Evolutionary conservation across 805 yeast species (phyloP), one percentile per base, ranked within the genome.

Genomic region (Candida coleopterorum): DNA sequence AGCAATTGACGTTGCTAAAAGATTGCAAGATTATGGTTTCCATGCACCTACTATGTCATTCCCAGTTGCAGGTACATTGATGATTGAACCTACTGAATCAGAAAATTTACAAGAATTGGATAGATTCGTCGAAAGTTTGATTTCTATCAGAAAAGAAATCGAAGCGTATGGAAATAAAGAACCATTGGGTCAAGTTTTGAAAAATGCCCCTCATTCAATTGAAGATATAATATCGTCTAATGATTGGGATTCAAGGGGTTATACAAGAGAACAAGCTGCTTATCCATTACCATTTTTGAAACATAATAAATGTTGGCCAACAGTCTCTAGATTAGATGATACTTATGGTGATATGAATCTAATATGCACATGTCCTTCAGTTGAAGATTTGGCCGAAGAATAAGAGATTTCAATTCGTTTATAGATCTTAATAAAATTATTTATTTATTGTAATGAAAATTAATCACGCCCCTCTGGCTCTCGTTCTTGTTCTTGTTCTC

Each of bases 31-130:
- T 64, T 93, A 90, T 58, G 96, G 97, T 0, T 93, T 93, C 78
- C 98, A 93, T 62, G 96, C 96, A 1, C 98, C 98, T 44, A 93
- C 98, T 18, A 81, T 93, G 85, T 93, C 97, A 2, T 93, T 93
- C 85, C 98, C 98, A 8, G 95, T 93, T 35, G 90, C 97, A 4
- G 95, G 95, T 44, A 93, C 98, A 2, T 73, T 93, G 50, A 93
- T 93, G 98, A 79, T 93, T 45, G 98, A 93, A 67, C 98, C 98
- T 41, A 93, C 98, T 3, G 98, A 93, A 65, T 81, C 93, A 14
- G 98, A 93, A 65, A 79, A 87, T 54, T 64, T 82, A 52, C 85
- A 72, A 38, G 98, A 93, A 64, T 70, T 93, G 43, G 90, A 93
- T 62, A 75, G 97, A 53, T 90, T 93, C 62, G 81, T 88, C 38